A percentile compares a stretch with the other conserved stretches of the same genome.
phyloP scores from a whole-genome alignment of 352 stramenopile genomes.

The Peronosclerospora sorghi region DNA sequence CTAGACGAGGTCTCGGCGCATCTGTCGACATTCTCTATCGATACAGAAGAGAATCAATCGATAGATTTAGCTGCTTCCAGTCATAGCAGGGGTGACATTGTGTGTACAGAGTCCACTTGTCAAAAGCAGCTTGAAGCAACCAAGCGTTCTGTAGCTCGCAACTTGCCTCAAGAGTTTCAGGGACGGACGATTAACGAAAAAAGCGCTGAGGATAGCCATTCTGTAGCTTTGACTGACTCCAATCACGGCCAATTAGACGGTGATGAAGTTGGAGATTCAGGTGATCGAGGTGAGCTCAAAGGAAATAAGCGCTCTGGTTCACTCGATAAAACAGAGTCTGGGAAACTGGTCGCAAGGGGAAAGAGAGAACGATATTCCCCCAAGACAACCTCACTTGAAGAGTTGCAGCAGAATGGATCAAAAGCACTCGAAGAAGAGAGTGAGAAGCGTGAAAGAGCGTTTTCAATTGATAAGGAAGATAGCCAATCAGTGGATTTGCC shows the following conservation, averaged over 20 bases:
- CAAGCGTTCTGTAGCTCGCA: background rate
- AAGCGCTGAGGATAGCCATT: slow-evolving; percentile 14
- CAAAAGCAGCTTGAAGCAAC: slow-evolving; percentile 4
- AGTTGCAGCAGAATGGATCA: slow-evolving; percentile 1
- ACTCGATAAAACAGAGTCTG: slow-evolving; percentile 1
- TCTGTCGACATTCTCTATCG: slow-evolving; percentile 11
- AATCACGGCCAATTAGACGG: slow-evolving; percentile 1
- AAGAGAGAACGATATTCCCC: slow-evolving; percentile 1
- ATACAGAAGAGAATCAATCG: slow-evolving; percentile 16
- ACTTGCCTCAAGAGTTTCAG: slow-evolving; percentile 1
- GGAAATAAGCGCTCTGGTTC: background rate
- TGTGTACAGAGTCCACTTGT: background rate
- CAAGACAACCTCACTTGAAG: slow-evolving; percentile 1
- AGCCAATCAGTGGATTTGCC: too few relatives aligned
- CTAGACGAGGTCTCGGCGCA: slow-evolving; percentile 26
- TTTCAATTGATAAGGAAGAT: too few relatives aligned
- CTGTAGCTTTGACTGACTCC: slow-evolving; percentile 5
- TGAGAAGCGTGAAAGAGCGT: background rate
- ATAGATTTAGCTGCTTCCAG: slow-evolving; percentile 5
- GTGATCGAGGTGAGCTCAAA: slow-evolving; percentile 4
- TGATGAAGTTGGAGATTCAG: slow-evolving; percentile 1
- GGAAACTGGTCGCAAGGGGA: background rate
- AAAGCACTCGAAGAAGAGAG: slow-evolving; percentile 4
- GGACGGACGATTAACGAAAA: background rate
- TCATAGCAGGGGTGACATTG: slow-evolving; percentile 1